A percentile compares a stretch with the other conserved stretches of the same genome.
Evolutionary conservation across 768 basidiomycete genomes (phyloP).

Genomic region (Asterophora lycoperdoides): DNA sequence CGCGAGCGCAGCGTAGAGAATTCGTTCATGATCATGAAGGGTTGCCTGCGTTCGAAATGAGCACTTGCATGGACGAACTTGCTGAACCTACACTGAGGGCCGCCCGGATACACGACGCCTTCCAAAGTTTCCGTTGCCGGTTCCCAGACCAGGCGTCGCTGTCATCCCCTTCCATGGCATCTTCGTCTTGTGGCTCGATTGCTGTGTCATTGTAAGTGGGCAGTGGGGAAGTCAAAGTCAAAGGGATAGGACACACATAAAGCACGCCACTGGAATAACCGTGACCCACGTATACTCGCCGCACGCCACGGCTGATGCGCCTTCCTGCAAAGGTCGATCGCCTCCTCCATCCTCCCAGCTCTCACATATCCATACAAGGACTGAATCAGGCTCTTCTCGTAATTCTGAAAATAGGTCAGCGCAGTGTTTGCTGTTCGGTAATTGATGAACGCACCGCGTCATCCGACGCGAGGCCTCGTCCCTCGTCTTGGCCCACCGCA

Average conservation of each 20-base stretch:
- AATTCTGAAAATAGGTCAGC: constrained; percentile 44
- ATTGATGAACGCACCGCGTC: constrained; percentile 58
- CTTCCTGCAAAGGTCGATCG: constrained; percentile 73
- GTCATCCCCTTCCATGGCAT: constrained; percentile 45
- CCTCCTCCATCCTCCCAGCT: constrained; percentile 81
- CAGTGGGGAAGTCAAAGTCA: neutral
- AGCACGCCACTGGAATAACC: constrained; percentile 70
- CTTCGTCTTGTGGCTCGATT: constrained; percentile 41
- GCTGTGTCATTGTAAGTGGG: constrained; percentile 18
- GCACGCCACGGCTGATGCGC: constrained; percentile 92
- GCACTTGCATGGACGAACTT: neutral
- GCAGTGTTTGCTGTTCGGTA: neutral
- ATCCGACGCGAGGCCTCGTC: constrained; percentile 60
- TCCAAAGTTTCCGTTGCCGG: constrained; percentile 69
- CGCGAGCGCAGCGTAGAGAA: constrained; percentile 80
- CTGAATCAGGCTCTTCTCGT: constrained; percentile 74
- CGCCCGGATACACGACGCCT: constrained; percentile 72
- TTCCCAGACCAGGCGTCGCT: constrained; percentile 70
- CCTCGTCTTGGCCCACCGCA: constrained; percentile 52
- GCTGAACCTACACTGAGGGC: constrained; percentile 62
- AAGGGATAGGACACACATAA: constrained; percentile 46
- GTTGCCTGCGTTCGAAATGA: constrained; percentile 30
- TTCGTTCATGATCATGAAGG: constrained; percentile 71
- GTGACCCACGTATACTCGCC: constrained; percentile 80
- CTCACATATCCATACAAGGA: constrained; percentile 80